Evolutionary conservation across 257 asterid species (phyloP).

Genomic region (Penstemon newberryi): DNA sequence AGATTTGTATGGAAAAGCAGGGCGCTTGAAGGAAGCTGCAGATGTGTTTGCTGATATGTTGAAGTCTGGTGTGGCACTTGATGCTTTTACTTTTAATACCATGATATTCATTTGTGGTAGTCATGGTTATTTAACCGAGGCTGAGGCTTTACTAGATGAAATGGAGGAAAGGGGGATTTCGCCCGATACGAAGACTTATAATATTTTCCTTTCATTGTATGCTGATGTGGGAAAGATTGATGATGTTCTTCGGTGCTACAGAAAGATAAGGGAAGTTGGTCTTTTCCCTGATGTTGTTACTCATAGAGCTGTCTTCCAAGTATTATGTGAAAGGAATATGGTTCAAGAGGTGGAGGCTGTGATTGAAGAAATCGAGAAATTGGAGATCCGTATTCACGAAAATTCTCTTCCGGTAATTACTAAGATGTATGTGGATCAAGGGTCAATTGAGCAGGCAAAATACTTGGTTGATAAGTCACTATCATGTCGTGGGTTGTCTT

Average conservation of each 20-base stretch:
- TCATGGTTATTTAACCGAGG: slow-evolving; percentile 73
- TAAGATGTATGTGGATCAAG: slow-evolving; percentile 69
- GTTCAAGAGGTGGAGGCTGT: slow-evolving; percentile 69
- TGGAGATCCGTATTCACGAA: slow-evolving; percentile 50
- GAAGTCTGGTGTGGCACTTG: slow-evolving; percentile 61
- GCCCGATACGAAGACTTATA: slow-evolving; percentile 88
- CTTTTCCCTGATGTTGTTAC: slow-evolving; percentile 87
- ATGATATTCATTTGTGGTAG: slow-evolving; percentile 85
- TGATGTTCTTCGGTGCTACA: slow-evolving; percentile 59
- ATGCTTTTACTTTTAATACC: slow-evolving; percentile 80
- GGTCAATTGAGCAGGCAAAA: slow-evolving; percentile 55
- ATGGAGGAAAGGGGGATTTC: too few relatives aligned
- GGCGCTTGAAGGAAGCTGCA: slow-evolving; percentile 77
- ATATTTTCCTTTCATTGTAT: slow-evolving; percentile 67
- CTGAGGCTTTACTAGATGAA: too few relatives aligned
- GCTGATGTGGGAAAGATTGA: slow-evolving; percentile 57
- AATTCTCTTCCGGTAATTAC: slow-evolving; percentile 71
- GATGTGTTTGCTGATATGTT: slow-evolving; percentile 77
- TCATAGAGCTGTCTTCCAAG: slow-evolving; percentile 57
- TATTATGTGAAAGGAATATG: slow-evolving; percentile 67
- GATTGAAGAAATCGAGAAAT: slow-evolving; percentile 68
- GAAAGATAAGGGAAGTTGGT: slow-evolving; percentile 69
- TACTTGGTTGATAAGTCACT: slow-evolving; percentile 50
- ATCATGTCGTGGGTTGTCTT: slow-evolving; percentile 49
- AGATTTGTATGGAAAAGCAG: slow-evolving; percentile 93